Evolutionary conservation across 2,329 filamentous ascomycete species (phyloP).

Genomic region (Epichloe coenophiala): DNA sequence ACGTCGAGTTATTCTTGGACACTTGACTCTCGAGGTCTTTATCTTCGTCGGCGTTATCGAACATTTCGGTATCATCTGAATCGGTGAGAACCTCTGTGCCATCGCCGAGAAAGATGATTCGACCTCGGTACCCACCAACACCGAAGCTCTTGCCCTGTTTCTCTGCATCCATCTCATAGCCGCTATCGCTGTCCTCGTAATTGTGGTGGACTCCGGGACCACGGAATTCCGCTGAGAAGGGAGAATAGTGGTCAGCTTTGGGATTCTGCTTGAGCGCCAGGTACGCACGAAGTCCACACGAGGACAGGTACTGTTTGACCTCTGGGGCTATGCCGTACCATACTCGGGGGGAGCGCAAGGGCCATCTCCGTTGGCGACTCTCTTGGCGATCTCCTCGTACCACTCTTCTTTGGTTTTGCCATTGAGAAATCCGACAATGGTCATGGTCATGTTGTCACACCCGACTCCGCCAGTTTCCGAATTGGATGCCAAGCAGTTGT

Average conservation of each 20-base stretch:
- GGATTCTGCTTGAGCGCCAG: not conserved
- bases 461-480: conserved; percentile 95
- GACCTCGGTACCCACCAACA: conserved; percentile 59
- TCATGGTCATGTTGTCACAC: conserved; percentile 99
- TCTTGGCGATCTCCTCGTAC: conserved; percentile 90
- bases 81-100: conserved; percentile 86
- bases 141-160: conserved; percentile 49
- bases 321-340: conserved; percentile 56
- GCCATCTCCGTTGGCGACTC: conserved; percentile 92
- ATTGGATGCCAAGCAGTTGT: conserved; percentile 96
- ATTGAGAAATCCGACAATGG: conserved; percentile 74
- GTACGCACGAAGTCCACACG: conserved; percentile 8
- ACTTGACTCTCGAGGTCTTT: conserved; percentile 79
- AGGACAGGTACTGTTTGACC: conserved; percentile 3
- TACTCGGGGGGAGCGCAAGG: conserved; percentile 96
- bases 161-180: conserved; percentile 64
- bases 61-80: conserved; percentile 84
- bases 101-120: conserved; percentile 90
- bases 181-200: conserved; percentile 66
- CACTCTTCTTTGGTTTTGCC: conserved; percentile 94
- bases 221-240: conserved; percentile 60
- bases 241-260: conserved; percentile 14
- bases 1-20: conserved; percentile 37
- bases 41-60: conserved; percentile 75
- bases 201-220: conserved; percentile 72